Base-by-base conservation (phyloP, 2,329 filamentous ascomycete genomes). In the Onygenales sp. region DNA sequence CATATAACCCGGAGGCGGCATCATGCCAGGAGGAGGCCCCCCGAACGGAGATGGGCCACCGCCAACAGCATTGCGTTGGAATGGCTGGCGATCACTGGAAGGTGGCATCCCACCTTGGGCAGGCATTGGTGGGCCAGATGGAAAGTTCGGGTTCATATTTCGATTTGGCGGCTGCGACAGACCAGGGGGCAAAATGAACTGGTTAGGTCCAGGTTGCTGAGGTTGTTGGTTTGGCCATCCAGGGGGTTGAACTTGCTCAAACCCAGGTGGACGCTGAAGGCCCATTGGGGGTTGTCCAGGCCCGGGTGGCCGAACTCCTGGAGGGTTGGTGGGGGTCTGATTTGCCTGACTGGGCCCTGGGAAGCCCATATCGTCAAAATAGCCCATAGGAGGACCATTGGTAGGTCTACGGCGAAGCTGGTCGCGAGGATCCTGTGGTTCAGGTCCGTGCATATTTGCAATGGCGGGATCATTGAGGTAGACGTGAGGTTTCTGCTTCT, bases 1-100 rank as follows among this genome's bases (percentile, higher is more conserved):
- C 62, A 74, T 69, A 55, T 73, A 75, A 27, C 72, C 72, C 3
- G 71, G 72, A 27, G 72, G 72, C 32, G 72, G 72, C 61, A 71
- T 70, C 68, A 74, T 73, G 47, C 71, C 71, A 5, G 71, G 72
- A 10, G 72, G 72, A 49, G 65, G 66, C 2, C 21, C 21, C 5
- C 63, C 66, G 50, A 66, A 69, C 33, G 59, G 63, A 11, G 61
- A 57, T 5, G 64, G 52, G 27, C 58, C 60, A 55, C 56, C 64
- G 36, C 60, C 63, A 21, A 63, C 39, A 11, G 52, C 62, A 43
- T 63, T 63, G 50, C 70, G 70, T 44, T 71, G 67, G 50, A 71
- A 69, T 21, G 61, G 62, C 55, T 69, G 66, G 21, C 69, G 65
- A 33, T 71, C 69, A 47, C 62, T 67, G 10, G 66, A 60, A 21